A percentile compares a stretch with the other conserved stretches of the same genome.
phyloP scores from a whole-genome alignment of 768 basidiomycete species.

The Suillus weaverae region DNA sequence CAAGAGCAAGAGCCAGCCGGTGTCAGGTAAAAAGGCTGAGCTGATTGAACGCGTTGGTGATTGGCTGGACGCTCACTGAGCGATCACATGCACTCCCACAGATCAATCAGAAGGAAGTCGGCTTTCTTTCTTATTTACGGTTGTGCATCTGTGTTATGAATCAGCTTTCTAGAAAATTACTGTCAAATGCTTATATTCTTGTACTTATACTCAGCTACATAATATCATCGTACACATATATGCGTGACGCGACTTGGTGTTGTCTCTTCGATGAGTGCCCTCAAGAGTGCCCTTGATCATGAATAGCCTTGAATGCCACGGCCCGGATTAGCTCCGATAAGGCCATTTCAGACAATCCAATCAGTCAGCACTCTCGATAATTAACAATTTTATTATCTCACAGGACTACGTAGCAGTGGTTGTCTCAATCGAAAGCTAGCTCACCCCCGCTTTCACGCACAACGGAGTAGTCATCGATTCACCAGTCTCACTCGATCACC shows the following conservation, averaged over 20 bases:
- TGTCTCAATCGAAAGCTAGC: background rate
- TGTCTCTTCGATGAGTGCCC: background rate
- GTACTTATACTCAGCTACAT: background rate
- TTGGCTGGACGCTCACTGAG: slow-evolving; percentile 50
- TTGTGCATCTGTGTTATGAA: background rate
- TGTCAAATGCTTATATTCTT: background rate
- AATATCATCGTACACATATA: background rate
- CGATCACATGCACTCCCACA: background rate
- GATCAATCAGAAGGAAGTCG: background rate
- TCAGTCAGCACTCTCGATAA: background rate
- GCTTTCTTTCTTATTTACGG: background rate
- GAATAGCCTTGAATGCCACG: background rate
- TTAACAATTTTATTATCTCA: background rate
- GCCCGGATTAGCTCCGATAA: background rate
- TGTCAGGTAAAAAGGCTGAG: slow-evolving; percentile 73
- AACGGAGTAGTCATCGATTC: background rate
- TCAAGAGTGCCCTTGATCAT: background rate
- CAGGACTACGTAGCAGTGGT: background rate
- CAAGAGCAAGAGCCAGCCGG: slow-evolving; percentile 59
- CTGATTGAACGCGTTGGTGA: slow-evolving; percentile 64
- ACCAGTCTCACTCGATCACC: background rate
- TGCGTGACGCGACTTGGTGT: background rate
- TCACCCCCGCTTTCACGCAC: background rate
- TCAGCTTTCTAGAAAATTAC: background rate
- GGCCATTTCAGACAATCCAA: background rate